phyloP scores from a whole-genome alignment of 1,284 basidiomycete genomes.

The Apiotrichum gracile region DNA sequence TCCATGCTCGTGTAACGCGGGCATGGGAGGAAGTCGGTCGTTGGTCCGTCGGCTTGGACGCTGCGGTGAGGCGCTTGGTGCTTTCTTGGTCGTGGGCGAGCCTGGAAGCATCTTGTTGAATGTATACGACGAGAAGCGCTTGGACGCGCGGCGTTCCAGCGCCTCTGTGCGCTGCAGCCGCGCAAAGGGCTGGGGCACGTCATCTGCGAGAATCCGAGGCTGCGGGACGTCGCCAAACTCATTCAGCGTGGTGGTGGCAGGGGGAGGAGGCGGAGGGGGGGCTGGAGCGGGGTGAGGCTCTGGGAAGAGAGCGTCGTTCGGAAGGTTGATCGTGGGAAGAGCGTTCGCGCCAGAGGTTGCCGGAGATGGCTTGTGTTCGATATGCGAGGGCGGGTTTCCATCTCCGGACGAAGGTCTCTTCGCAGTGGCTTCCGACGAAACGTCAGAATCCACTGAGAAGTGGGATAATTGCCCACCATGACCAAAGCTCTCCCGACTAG shows the following conservation, averaged over 20 bases:
- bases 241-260: constrained; percentile 22
- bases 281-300: constrained; percentile 1
- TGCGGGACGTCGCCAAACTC: not conserved
- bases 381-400: not conserved
- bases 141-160: constrained; percentile 85
- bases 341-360: not conserved
- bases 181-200: constrained; percentile 59
- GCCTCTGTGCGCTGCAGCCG: constrained; percentile 81
- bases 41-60: constrained; percentile 35
- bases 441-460: constrained; percentile 41
- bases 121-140: constrained; percentile 93
- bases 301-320: not conserved
- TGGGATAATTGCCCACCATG: constrained; percentile 25
- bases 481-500: constrained; percentile 25
- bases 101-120: constrained; percentile 85
- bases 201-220: not conserved
- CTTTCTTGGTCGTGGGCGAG: constrained; percentile 31
- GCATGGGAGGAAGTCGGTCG: constrained; percentile 34
- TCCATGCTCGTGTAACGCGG: constrained; percentile 10
- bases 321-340: not conserved
- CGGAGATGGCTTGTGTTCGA: not conserved
- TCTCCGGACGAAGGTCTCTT: not conserved
- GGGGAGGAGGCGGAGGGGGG: constrained; percentile 39
- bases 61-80: constrained; percentile 28
- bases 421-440: constrained; percentile 3